Percentiles rank a stretch among this genome's conserved stretches.
phyloP scores from a whole-genome alignment of 2,329 filamentous ascomycete species.

The Hymenoscyphus linearis region DNA sequence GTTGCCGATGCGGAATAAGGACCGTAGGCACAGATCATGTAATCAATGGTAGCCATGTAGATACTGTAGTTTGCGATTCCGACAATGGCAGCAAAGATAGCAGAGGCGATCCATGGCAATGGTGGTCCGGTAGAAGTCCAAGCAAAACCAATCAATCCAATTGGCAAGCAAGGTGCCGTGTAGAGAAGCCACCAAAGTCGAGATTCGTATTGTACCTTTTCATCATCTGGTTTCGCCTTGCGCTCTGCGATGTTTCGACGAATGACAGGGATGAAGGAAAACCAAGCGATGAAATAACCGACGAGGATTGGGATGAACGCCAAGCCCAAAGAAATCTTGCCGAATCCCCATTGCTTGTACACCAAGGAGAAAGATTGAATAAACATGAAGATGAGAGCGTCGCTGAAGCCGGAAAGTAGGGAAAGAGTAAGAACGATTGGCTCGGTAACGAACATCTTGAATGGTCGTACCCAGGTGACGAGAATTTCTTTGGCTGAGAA shows the following conservation, averaged over 20 bases:
- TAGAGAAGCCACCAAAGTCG: slow-evolving; percentile 62
- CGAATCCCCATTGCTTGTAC: slow-evolving; percentile 62
- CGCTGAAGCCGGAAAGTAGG: slow-evolving; percentile 66
- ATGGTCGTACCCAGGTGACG: slow-evolving; percentile 56
- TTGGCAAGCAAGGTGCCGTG: slow-evolving; percentile 53
- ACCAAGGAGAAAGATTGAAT: slow-evolving; percentile 67
- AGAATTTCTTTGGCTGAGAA: slow-evolving; percentile 54
- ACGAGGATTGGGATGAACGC: slow-evolving; percentile 61
- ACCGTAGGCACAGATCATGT: slow-evolving; percentile 71
- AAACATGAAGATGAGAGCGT: slow-evolving; percentile 74
- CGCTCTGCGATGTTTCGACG: slow-evolving; percentile 48
- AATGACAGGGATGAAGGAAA: slow-evolving; percentile 54
- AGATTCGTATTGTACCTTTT: slow-evolving; percentile 63
- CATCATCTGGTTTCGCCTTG: slow-evolving; percentile 45
- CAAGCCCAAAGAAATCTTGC: slow-evolving; percentile 50
- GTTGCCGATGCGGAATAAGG: slow-evolving; percentile 70
- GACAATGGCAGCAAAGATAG: slow-evolving; percentile 60
- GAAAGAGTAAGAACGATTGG: slow-evolving; percentile 68
- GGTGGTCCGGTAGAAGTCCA: slow-evolving; percentile 61
- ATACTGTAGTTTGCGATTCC: slow-evolving; percentile 68
- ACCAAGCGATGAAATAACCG: slow-evolving; percentile 59
- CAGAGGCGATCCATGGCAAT: slow-evolving; percentile 62
- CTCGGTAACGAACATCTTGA: slow-evolving; percentile 68
- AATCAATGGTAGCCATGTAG: slow-evolving; percentile 73
- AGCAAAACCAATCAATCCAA: slow-evolving; percentile 66